Evolutionary conservation across 805 yeast species (phyloP), one percentile per base, ranked within the genome.

Genomic region (Allodekkera sacchari): DNA sequence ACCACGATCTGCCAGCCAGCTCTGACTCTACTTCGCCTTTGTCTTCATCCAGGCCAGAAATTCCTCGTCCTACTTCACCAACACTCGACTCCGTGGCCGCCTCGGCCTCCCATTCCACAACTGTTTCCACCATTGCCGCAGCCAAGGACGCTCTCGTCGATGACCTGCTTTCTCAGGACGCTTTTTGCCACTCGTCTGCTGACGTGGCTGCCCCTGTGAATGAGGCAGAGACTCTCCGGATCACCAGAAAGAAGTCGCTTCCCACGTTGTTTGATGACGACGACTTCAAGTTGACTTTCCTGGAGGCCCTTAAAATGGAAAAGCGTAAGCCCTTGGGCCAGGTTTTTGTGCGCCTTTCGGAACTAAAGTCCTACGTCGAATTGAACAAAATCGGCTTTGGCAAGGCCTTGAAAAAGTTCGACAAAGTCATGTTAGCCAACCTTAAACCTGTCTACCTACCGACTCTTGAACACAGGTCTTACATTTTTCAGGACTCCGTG

Each of bases 341-440:
- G 4, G 57, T 76, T 25, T 89, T 75, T 59, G 89, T 89, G 4
- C 62, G 72, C 13, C 61, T 87, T 14, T 79, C 88, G 6, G 97
- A 89, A 55, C 66, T 89, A 42, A 76, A 81, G 45, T 83, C 95
- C 8, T 89, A 62, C 52, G 67, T 83, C 31, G 95, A 87, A 48
- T 64, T 92, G 42, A 89, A 89, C 63, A 71, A 68, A 42, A 83
- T 94, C 16, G 97, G 96, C 3, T 83, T 89, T 55, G 71, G 83
- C 31, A 89, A 89, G 57, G 88, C 89, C 25, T 67, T 87, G 43
- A 89, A 89, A 55, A 89, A 89, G 57, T 92, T 84, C 53, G 96
- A 92, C 58, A 89, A 89, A 53, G 76, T 83, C 8, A 61, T 84
- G 42, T 69, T 71, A 36, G 72, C 82, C 23, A 53, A 69, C 18